These are phyloP conservation scores for Cladosporium cucumerinum DNA, from an alignment of 2,329 filamentous ascomycete genomes.

Conservation along the genomic window DNA sequence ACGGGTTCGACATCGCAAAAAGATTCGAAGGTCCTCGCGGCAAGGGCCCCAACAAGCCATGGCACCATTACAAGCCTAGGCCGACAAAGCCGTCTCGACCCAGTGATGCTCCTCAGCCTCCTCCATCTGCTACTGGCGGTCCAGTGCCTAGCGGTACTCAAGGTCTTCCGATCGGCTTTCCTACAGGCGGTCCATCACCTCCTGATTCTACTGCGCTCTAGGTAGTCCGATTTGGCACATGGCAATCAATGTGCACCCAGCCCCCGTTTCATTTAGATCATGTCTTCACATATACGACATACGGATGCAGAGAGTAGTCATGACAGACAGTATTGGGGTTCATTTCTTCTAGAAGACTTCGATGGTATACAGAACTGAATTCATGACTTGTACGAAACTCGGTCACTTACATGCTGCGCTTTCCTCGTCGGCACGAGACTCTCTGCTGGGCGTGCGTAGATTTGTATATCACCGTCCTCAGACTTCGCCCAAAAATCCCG, in stretches of 20 bases:
- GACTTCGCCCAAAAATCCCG: neutral
- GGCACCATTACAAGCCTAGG: slow-evolving; percentile 6
- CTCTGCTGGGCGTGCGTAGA: neutral
- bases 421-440: neutral
- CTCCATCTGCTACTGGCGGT: neutral
- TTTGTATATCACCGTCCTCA: neutral
- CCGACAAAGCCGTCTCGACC: neutral
- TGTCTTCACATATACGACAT: neutral
- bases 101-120: neutral
- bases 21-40: slow-evolving; percentile 10
- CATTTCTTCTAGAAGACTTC: neutral
- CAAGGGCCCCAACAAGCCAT: slow-evolving; percentile 9
- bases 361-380: neutral
- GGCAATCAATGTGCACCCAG: neutral
- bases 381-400: neutral
- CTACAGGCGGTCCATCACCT: neutral
- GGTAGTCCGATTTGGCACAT: neutral
- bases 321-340: neutral
- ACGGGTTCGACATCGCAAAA: neutral
- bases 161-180: neutral
- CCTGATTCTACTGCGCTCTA: neutral
- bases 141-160: slow-evolving; percentile 9
- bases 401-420: neutral
- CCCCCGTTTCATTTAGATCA: neutral
- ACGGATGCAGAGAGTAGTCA: neutral